Conservation (phyloP, 2,329 filamentous ascomycete species). For the Colletotrichum lentis region DNA sequence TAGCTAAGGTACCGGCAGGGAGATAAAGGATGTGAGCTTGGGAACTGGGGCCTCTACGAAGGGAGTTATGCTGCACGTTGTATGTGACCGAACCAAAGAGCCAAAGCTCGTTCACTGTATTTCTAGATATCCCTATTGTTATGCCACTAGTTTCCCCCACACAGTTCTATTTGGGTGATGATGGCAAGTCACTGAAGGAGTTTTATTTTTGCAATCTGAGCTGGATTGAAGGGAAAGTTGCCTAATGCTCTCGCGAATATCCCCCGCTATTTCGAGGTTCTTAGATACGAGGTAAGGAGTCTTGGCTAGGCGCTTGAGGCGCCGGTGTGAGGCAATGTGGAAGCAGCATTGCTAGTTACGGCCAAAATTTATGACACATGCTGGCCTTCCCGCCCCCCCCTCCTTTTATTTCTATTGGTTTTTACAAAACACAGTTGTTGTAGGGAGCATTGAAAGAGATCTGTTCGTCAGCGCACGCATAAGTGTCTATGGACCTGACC, state of each 20-base stretch:
- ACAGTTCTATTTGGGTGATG: background rate
- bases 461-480: too few species aligned
- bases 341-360: background rate
- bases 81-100: background rate
- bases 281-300: background rate
- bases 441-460: too few species aligned
- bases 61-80: conserved; percentile 3
- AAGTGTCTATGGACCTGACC: background rate
- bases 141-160: background rate
- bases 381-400: background rate
- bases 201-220: conserved; percentile 3
- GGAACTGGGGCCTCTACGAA: background rate
- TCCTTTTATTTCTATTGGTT: too few species aligned
- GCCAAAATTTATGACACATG: background rate
- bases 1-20: conserved; percentile 64
- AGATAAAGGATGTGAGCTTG: background rate
- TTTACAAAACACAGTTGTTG: too few species aligned
- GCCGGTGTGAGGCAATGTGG: background rate
- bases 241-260: background rate
- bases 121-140: conserved; percentile 26
- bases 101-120: conserved; percentile 19
- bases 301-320: background rate
- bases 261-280: background rate
- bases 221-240: background rate
- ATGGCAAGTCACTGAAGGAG: conserved; percentile 8